Evolutionary conservation across 495 filamentous ascomycete species (phyloP).

Genomic region (Chaetomium tenue): DNA sequence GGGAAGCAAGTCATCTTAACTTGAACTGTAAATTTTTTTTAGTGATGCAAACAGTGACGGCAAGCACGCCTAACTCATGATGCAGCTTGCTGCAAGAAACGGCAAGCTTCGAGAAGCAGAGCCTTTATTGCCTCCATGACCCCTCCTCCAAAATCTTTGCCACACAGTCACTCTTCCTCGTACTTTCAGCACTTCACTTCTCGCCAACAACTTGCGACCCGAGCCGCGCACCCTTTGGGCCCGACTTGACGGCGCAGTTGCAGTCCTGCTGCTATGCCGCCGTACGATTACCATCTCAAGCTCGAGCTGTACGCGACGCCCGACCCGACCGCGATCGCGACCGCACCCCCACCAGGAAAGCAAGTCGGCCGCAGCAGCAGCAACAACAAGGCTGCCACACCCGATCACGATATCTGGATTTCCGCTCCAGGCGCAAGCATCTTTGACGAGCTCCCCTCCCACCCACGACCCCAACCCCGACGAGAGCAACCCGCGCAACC

Average conservation of each 20-base stretch:
- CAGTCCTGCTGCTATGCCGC: conserved; percentile 54
- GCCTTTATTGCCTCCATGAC: conserved; percentile 23
- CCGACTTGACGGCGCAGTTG: background rate
- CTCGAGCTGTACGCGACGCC: conserved; percentile 73
- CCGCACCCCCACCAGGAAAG: background rate
- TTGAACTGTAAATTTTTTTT: background rate
- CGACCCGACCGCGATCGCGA: conserved; percentile 30
- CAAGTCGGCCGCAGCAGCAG: background rate
- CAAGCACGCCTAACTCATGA: background rate
- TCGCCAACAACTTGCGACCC: background rate
- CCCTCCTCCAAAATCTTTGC: background rate
- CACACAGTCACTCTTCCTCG: conserved; percentile 3
- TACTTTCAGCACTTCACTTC: background rate
- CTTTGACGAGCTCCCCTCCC: conserved; percentile 48
- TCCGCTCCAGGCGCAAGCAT: conserved; percentile 40
- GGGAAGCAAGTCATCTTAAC: background rate
- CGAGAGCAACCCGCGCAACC: background rate
- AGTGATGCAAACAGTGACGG: background rate
- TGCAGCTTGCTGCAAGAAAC: conserved; percentile 3
- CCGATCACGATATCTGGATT: conserved; percentile 38
- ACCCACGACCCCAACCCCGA: conserved; percentile 31
- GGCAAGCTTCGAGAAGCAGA: conserved; percentile 20
- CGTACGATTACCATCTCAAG: conserved; percentile 87
- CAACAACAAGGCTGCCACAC: background rate
- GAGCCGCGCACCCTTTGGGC: background rate